Evolutionary conservation across 495 filamentous ascomycete species (phyloP).

Genomic region (Chaetomium cochliodes): DNA sequence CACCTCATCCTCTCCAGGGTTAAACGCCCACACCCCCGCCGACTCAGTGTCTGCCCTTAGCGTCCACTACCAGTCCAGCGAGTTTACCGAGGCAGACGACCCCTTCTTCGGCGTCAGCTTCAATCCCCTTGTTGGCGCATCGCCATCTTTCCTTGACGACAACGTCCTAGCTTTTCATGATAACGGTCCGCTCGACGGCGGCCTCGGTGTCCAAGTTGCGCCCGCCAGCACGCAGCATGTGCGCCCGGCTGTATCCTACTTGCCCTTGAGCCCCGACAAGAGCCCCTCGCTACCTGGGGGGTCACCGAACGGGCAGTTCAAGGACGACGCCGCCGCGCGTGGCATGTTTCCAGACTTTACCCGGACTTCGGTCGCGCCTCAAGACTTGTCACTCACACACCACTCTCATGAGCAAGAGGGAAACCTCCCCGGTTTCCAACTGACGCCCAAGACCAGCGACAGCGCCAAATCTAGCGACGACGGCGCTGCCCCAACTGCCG

Average conservation of each 20-base stretch:
- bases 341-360: conserved; percentile 23
- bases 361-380: conserved; percentile 24
- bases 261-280: conserved; percentile 39
- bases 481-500: conserved; percentile 38
- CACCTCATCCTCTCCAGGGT: conserved; percentile 42
- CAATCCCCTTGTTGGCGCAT: conserved; percentile 30
- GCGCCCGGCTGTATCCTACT: conserved; percentile 22
- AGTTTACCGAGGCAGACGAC: conserved; percentile 45
- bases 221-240: conserved; percentile 15
- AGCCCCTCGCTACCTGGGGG: conserved; percentile 34
- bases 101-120: conserved; percentile 45
- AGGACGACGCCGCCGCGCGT: conserved; percentile 12
- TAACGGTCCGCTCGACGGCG: conserved; percentile 15
- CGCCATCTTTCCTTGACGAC: conserved; percentile 41
- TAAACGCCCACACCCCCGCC: conserved; percentile 44
- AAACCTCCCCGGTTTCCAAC: conserved; percentile 36
- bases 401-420: conserved; percentile 34
- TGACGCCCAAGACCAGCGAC: conserved; percentile 51
- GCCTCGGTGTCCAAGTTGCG: conserved; percentile 20
- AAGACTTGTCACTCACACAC: conserved; percentile 25
- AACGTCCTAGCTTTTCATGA: conserved; percentile 17
- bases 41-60: conserved; percentile 43
- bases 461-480: conserved; percentile 51
- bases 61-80: conserved; percentile 44
- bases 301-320: conserved; percentile 29